Evolutionary conservation across 106 monocot species (phyloP).

Genomic region (Dendrobium chrysotoxum): DNA sequence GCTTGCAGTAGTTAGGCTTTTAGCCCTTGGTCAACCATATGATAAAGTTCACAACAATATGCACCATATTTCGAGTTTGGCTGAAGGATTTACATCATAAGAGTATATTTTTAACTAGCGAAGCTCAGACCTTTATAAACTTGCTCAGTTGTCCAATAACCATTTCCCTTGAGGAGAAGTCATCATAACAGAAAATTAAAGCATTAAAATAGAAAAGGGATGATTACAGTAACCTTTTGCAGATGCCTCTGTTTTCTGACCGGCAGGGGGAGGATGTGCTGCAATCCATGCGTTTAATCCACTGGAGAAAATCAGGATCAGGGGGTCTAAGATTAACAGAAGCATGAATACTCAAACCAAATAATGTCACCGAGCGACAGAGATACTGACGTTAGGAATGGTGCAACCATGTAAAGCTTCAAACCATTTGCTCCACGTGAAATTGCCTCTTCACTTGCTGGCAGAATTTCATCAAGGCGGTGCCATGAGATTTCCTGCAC

Average conservation of each 20-base stretch:
- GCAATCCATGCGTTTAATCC: slow-evolving; percentile 73
- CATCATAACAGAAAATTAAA: not conserved
- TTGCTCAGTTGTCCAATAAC: not conserved
- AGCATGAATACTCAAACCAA: slow-evolving; percentile 2
- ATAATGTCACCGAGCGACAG: not conserved
- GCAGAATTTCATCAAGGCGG: slow-evolving; percentile 71
- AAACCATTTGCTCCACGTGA: slow-evolving; percentile 78
- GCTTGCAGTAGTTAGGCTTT: not conserved
- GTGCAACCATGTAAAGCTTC: slow-evolving; percentile 99
- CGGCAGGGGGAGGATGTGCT: slow-evolving; percentile 30
- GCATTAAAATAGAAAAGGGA: not conserved
- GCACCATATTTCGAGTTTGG: not conserved
- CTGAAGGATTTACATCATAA: not conserved
- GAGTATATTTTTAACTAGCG: not conserved
- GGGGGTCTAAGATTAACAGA: not conserved
- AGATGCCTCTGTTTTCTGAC: slow-evolving; percentile 47
- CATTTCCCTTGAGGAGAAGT: not conserved
- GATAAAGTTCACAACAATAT: not conserved
- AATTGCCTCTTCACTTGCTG: slow-evolving; percentile 59
- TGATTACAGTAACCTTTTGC: slow-evolving; percentile 40
- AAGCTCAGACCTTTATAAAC: not conserved
- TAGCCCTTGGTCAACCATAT: not conserved
- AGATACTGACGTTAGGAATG: slow-evolving; percentile 70
- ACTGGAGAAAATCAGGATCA: slow-evolving; percentile 27
- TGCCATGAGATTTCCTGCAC: slow-evolving; percentile 96